A percentile compares a stretch with the other conserved stretches of the same genome.
phyloP scores from a whole-genome alignment of 208 protist species.

The Leishmania mexicana region DNA sequence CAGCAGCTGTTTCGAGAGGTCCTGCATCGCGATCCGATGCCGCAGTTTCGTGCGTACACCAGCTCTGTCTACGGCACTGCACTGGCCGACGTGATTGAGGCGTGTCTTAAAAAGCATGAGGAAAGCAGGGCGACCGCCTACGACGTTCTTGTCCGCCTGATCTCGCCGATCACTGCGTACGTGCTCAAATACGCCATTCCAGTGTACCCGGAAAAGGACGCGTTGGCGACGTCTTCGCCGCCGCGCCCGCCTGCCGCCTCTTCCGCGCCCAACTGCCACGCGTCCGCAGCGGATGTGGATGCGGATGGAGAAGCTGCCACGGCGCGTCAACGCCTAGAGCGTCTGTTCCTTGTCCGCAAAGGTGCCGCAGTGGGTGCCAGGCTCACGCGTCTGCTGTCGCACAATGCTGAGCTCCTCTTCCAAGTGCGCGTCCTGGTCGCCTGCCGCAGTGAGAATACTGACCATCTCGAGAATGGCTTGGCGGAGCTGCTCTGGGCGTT shows the following conservation, averaged over 20 bases:
- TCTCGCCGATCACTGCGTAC: conserved; percentile 34
- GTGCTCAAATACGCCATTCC: conserved; percentile 46
- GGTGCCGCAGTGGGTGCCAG: not conserved
- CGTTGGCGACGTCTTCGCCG: conserved; percentile 1
- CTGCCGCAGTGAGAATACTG: conserved; percentile 13
- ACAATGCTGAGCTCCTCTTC: conserved; percentile 16
- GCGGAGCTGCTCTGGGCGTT: conserved; percentile 11
- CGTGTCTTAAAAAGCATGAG: conserved; percentile 71
- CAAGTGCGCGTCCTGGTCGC: conserved; percentile 28
- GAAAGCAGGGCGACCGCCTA: conserved; percentile 49
- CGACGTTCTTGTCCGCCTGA: conserved; percentile 55
- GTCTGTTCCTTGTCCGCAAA: conserved; percentile 18
- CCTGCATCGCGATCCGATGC: conserved; percentile 61
- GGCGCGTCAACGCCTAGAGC: conserved; percentile 13
- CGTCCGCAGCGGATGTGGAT: not conserved
- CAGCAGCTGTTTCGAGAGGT: conserved; percentile 55
- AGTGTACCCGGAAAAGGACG: conserved; percentile 36
- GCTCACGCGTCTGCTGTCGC: conserved; percentile 9
- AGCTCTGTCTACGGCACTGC: conserved; percentile 33
- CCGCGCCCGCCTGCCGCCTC: conserved; percentile 14
- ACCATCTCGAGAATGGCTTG: conserved; percentile 9
- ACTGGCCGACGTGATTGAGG: conserved; percentile 45
- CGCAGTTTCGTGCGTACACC: conserved; percentile 34
- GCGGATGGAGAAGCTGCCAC: not conserved
- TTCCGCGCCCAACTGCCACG: not conserved